These are phyloP conservation scores for Trichophaea hybrida DNA, from an alignment of 2,329 filamentous ascomycete genomes.

Conservation along the genomic window DNA sequence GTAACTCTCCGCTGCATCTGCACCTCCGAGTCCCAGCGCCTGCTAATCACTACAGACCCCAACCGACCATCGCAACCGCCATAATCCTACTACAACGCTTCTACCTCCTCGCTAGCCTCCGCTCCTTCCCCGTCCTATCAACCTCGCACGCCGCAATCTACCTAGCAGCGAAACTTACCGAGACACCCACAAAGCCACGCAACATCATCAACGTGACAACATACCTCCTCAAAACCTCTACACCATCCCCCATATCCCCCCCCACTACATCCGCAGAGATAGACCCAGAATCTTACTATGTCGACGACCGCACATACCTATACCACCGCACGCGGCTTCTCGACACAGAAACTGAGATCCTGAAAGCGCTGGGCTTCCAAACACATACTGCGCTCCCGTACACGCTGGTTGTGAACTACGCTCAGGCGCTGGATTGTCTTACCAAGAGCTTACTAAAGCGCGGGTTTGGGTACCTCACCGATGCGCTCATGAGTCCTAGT, in stretches of 20 bases:
- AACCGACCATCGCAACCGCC: constrained; percentile 24
- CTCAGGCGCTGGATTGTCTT: constrained; percentile 70
- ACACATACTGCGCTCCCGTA: constrained; percentile 77
- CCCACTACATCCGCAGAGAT: constrained; percentile 23
- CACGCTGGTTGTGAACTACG: constrained; percentile 74
- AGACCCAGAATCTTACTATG: constrained; percentile 42
- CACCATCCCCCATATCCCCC: constrained; percentile 39
- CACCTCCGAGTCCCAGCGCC: neutral
- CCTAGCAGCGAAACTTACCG: constrained; percentile 67
- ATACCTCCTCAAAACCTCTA: constrained; percentile 55
- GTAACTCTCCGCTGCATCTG: constrained; percentile 45
- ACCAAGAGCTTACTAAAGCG: constrained; percentile 43
- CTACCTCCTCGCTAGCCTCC: constrained; percentile 20
- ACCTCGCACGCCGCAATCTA: constrained; percentile 70
- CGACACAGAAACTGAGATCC: constrained; percentile 59
- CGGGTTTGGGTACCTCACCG: constrained; percentile 68
- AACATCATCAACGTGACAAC: constrained; percentile 74
- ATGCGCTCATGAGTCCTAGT: constrained; percentile 72
- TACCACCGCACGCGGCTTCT: constrained; percentile 50
- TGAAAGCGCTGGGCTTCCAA: constrained; percentile 65
- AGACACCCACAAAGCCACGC: constrained; percentile 58
- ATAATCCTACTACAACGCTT: constrained; percentile 23
- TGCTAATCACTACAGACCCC: constrained; percentile 23
- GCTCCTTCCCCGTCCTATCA: constrained; percentile 40
- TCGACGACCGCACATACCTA: constrained; percentile 60